A percentile compares a stretch with the other conserved stretches of the same genome.
Conservation (phyloP, 805 yeast genomes). For the Aciculoconidium aculeatum region DNA sequence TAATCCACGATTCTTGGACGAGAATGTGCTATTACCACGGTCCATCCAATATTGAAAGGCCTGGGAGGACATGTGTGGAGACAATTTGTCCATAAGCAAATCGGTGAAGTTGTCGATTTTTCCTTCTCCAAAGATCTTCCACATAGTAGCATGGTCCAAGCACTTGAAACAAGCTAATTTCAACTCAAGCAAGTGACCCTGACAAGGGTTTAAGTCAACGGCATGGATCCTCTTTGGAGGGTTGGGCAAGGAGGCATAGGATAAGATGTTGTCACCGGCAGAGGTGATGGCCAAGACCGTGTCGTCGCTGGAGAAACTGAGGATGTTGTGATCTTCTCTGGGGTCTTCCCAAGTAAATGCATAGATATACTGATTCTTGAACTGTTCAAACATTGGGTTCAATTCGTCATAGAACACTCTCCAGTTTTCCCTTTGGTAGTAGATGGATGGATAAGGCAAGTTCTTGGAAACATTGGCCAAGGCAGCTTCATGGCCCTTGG, state of each 20-base stretch:
- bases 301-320: constrained; percentile 56
- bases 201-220: constrained; percentile 79
- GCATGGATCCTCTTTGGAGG: constrained; percentile 79
- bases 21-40: constrained; percentile 55
- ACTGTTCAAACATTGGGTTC: constrained; percentile 61
- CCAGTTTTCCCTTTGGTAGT: constrained; percentile 73
- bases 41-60: constrained; percentile 78
- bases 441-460: constrained; percentile 74
- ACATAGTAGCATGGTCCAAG: constrained; percentile 51
- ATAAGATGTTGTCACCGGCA: constrained; percentile 77
- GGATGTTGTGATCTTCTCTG: constrained; percentile 65
- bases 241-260: constrained; percentile 65
- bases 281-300: constrained; percentile 79
- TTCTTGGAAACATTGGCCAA: constrained; percentile 53
- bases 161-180: constrained; percentile 64
- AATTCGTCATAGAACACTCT: constrained; percentile 75
- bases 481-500: constrained; percentile 79
- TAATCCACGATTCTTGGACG: constrained; percentile 51
- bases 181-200: constrained; percentile 73
- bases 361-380: constrained; percentile 73
- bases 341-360: constrained; percentile 94
- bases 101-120: constrained; percentile 44
- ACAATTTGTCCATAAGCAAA: constrained; percentile 45
- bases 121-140: constrained; percentile 78
- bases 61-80: constrained; percentile 71